Percentiles rank a stretch among this genome's conserved stretches.
These are phyloP conservation scores for Bryoglossum gracile DNA, from an alignment of 495 filamentous ascomycete species.

Conservation along the genomic window DNA sequence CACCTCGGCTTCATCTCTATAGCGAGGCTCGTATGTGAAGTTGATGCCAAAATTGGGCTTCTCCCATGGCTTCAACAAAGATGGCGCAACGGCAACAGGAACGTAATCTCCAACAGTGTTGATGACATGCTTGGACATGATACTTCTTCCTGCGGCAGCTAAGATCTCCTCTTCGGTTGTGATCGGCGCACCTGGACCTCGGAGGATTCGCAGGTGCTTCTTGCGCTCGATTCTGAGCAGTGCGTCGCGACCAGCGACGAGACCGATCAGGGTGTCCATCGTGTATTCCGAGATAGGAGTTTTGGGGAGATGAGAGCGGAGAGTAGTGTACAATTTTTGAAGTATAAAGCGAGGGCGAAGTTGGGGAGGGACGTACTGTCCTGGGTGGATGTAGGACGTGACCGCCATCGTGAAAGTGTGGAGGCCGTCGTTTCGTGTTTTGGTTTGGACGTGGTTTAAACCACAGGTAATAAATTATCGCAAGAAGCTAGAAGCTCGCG, in stretches of 20 bases:
- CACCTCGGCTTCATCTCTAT: no score
- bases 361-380: background rate
- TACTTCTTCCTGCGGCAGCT: no score
- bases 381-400: background rate
- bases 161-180: background rate
- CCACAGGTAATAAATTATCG: no score
- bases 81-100: no score
- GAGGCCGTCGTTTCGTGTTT: no score
- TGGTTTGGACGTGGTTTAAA: no score
- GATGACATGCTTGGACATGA: no score
- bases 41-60: slow-evolving; percentile 4
- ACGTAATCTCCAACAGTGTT: no score
- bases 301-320: background rate
- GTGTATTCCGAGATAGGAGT: background rate
- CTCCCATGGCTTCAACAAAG: slow-evolving; percentile 4
- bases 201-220: background rate
- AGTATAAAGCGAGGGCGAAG: no score
- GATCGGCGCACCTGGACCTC: background rate
- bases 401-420: background rate
- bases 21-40: no score
- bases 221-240: background rate
- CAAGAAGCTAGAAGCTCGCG: no score
- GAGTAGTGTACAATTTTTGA: no score
- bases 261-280: slow-evolving; percentile 1
- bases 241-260: background rate